Percentiles rank a stretch among this genome's conserved stretches.
These are phyloP conservation scores for Ceratocystis destructans DNA, from an alignment of 2,329 filamentous ascomycete genomes.

Conservation along the genomic window DNA sequence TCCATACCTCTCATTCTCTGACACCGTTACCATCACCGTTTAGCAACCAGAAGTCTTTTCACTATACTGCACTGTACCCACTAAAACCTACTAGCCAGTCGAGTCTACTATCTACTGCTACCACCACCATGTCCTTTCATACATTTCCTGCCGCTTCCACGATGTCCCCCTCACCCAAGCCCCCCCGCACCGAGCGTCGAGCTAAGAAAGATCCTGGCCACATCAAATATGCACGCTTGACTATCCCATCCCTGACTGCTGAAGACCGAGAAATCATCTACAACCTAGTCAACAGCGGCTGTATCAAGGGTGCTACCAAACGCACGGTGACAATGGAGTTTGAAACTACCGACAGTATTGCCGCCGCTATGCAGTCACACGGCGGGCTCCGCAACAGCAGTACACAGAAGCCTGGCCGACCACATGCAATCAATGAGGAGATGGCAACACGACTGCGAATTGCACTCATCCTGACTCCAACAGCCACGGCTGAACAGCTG, in stretches of 20 bases:
- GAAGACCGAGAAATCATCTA: constrained; percentile 12
- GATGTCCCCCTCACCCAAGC: background rate
- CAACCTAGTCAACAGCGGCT: constrained; percentile 12
- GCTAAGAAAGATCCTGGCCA: constrained; percentile 15
- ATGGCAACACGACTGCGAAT: constrained; percentile 13
- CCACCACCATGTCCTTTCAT: background rate
- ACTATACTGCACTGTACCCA: background rate
- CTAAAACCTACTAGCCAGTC: background rate
- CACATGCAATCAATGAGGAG: constrained; percentile 16
- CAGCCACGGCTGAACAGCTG: constrained; percentile 18
- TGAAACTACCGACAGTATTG: constrained; percentile 8
- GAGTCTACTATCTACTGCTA: background rate
- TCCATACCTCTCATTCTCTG: background rate
- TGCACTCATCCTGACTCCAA: constrained; percentile 16
- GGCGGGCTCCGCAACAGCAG: background rate
- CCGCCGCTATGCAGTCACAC: background rate
- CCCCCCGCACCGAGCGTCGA: background rate
- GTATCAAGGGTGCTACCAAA: constrained; percentile 8
- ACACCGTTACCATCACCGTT: no score
- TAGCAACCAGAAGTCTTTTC: background rate
- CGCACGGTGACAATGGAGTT: constrained; percentile 10
- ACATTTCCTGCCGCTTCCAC: background rate
- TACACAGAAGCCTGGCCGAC: constrained; percentile 11
- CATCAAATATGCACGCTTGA: constrained; percentile 14
- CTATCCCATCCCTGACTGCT: constrained; percentile 13